A percentile compares a stretch with the other conserved stretches of the same genome.
These are phyloP conservation scores for Kernera saxatilis DNA, from an alignment of 345 rosid species.

Conservation along the genomic window DNA sequence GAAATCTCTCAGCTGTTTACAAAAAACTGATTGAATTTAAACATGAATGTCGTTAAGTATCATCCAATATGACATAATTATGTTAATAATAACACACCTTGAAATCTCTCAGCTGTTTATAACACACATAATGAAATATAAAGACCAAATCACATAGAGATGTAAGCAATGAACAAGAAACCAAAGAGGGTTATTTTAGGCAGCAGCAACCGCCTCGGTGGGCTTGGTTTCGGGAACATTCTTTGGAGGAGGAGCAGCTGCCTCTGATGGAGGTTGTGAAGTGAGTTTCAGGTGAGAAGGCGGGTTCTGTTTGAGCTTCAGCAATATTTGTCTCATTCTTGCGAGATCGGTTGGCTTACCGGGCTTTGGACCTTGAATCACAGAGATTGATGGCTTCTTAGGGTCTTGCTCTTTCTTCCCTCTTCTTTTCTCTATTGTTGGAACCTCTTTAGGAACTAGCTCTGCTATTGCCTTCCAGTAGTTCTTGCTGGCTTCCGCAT, in stretches of 20 bases:
- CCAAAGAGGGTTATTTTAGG: slow-evolving; percentile 23
- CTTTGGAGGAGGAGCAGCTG: slow-evolving; percentile 8
- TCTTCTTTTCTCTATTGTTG: slow-evolving; percentile 52
- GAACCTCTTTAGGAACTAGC: slow-evolving; percentile 76
- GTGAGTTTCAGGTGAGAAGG: slow-evolving; percentile 61
- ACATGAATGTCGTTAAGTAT: too few species aligned
- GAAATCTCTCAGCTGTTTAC: slow-evolving; percentile 1
- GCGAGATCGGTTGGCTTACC: slow-evolving; percentile 75
- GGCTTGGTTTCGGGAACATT: slow-evolving; percentile 31
- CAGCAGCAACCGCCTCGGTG: slow-evolving; percentile 43
- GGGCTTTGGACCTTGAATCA: slow-evolving; percentile 73
- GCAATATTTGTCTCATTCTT: slow-evolving; percentile 66
- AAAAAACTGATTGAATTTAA: too few species aligned
- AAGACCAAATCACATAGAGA: slow-evolving; percentile 1
- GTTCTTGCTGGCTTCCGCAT: slow-evolving; percentile 57
- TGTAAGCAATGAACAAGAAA: not conserved
- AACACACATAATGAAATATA: slow-evolving; percentile 4
- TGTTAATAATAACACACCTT: too few species aligned
- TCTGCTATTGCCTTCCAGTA: slow-evolving; percentile 83
- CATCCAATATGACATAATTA: too few species aligned
- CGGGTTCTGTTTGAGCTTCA: slow-evolving; percentile 62
- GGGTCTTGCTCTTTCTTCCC: slow-evolving; percentile 70
- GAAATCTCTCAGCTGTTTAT: slow-evolving; percentile 13
- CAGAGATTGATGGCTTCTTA: slow-evolving; percentile 50
- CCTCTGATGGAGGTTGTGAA: slow-evolving; percentile 37